These are phyloP conservation scores for Euptelea pleiosperma DNA, from an alignment of 164 flowering plant genomes.

Conservation along the genomic window DNA sequence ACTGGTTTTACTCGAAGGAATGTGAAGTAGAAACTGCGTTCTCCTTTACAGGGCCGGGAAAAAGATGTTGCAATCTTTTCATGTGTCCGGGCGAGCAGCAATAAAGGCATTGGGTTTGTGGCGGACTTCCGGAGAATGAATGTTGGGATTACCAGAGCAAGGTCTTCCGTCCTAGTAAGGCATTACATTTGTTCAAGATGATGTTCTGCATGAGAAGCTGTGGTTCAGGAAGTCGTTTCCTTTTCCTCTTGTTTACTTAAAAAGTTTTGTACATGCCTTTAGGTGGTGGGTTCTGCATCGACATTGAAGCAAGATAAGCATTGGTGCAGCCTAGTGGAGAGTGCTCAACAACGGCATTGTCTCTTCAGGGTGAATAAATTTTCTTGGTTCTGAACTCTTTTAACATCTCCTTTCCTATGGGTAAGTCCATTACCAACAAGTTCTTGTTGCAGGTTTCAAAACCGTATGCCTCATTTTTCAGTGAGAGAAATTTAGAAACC, in stretches of 20 bases:
- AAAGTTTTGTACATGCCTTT: conserved; percentile 1
- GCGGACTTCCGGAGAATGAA: conserved; percentile 85
- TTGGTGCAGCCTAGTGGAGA: conserved; percentile 68
- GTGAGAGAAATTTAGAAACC: conserved; percentile 40
- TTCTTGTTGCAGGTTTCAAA: conserved; percentile 51
- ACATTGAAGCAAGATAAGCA: conserved; percentile 65
- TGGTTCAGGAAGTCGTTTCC: too few species aligned
- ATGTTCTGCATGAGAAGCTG: background rate
- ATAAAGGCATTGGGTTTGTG: conserved; percentile 75
- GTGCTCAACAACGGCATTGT: conserved; percentile 55
- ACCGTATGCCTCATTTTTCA: conserved; percentile 61
- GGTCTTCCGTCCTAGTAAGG: conserved; percentile 78
- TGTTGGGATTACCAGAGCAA: conserved; percentile 95
- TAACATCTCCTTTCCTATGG: background rate
- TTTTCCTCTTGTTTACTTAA: background rate
- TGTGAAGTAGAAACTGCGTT: background rate
- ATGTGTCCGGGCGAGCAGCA: conserved; percentile 79
- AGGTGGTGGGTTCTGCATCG: conserved; percentile 89
- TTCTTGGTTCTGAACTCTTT: background rate
- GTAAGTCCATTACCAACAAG: background rate
- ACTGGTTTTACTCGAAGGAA: background rate
- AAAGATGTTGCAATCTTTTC: conserved; percentile 93
- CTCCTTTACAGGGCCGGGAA: conserved; percentile 70
- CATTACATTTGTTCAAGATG: too few species aligned
- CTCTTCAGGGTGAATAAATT: conserved; percentile 45